These are phyloP conservation scores for Gossypium mustelinum DNA, from an alignment of 345 rosid genomes.

Conservation along the genomic window DNA sequence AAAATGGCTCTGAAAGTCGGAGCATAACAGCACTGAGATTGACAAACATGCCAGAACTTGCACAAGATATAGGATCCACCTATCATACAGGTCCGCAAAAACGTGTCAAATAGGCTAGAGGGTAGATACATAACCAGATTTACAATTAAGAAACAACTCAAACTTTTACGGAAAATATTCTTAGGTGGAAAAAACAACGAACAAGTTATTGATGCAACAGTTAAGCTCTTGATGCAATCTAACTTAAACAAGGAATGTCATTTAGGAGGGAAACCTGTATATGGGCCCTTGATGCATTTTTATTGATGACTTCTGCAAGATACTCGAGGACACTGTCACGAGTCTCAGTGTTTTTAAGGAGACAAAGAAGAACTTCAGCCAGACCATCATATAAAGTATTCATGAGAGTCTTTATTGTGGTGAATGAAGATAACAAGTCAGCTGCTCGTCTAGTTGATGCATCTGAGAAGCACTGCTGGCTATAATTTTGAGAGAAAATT, in stretches of 20 bases:
- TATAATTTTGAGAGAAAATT: conserved; percentile 34
- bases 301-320: conserved; percentile 95
- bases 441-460: conserved; percentile 71
- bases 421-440: conserved; percentile 82
- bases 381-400: conserved; percentile 66
- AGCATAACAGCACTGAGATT: conserved; percentile 98
- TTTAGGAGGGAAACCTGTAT: conserved; percentile 53
- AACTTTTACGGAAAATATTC: background rate
- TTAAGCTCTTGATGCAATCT: background rate
- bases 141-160: conserved; percentile 3
- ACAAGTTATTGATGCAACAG: background rate
- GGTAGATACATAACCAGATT: background rate
- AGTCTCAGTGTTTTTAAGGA: conserved; percentile 65
- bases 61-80: conserved; percentile 94
- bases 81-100: conserved; percentile 29
- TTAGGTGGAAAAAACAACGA: background rate
- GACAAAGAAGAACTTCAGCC: conserved; percentile 59
- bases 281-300: conserved; percentile 80
- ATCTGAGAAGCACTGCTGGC: conserved; percentile 95
- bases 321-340: conserved; percentile 86
- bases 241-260: background rate
- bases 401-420: conserved; percentile 78
- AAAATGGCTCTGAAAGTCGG: conserved; percentile 82
- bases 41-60: conserved; percentile 97
- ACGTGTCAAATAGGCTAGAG: conserved; percentile 3